Evolutionary conservation across 148 eudicot genomes (phyloP).

Genomic region (Cornus suecica): DNA sequence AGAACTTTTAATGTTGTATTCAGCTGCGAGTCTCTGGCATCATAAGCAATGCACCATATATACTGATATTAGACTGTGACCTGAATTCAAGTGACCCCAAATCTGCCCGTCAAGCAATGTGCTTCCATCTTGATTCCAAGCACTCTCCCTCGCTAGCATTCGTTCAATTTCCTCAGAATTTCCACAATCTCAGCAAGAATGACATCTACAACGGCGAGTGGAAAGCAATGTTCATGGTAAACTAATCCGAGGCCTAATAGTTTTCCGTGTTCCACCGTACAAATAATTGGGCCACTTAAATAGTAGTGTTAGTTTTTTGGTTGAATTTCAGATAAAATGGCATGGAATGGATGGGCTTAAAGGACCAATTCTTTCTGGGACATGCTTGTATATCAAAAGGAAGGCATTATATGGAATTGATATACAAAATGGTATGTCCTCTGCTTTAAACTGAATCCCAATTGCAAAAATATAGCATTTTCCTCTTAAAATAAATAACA

Average conservation of each 20-base stretch:
- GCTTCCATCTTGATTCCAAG: slow-evolving; percentile 53
- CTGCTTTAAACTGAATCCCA: not conserved
- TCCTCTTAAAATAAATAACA: no score
- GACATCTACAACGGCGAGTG: slow-evolving; percentile 54
- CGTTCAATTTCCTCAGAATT: slow-evolving; percentile 60
- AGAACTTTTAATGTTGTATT: not conserved
- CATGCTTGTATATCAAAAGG: slow-evolving; percentile 57
- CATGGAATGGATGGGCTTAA: slow-evolving; percentile 53
- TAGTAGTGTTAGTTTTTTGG: no score
- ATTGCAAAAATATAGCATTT: no score
- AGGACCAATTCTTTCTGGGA: slow-evolving; percentile 50
- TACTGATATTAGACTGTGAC: slow-evolving; percentile 59
- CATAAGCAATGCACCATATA: slow-evolving; percentile 56
- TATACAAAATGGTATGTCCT: not conserved
- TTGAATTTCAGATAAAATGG: not conserved
- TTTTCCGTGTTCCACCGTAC: no score
- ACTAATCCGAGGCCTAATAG: no score
- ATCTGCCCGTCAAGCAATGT: slow-evolving; percentile 68
- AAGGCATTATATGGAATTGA: slow-evolving; percentile 38
- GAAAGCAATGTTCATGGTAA: slow-evolving; percentile 9
- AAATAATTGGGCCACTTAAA: no score
- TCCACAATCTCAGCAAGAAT: slow-evolving; percentile 30
- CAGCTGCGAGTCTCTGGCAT: slow-evolving; percentile 62
- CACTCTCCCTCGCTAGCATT: slow-evolving; percentile 38
- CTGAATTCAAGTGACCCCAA: slow-evolving; percentile 57